Conservation (phyloP, 2,329 filamentous ascomycete genomes). For the Arachnomyces sp. region DNA sequence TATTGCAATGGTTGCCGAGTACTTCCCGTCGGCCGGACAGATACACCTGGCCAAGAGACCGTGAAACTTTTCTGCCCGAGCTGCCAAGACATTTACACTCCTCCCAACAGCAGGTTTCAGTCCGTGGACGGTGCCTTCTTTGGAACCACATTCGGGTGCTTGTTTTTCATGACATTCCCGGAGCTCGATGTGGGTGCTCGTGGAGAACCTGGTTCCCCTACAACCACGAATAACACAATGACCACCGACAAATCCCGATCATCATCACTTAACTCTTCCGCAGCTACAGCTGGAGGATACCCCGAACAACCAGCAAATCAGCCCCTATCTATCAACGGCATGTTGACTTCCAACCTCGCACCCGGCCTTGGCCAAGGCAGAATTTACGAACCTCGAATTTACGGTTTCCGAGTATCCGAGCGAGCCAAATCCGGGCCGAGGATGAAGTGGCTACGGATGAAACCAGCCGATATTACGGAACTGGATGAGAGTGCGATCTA, state of each 20-base stretch:
- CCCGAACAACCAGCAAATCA: conserved; percentile 37
- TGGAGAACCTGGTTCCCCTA: conserved; percentile 37
- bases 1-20: conserved; percentile 86
- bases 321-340: conserved; percentile 65
- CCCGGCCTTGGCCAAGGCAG: conserved; percentile 74
- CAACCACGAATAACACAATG: conserved; percentile 16
- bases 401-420: conserved; percentile 92
- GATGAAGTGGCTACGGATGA: conserved; percentile 92
- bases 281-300: conserved; percentile 18
- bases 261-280: conserved; percentile 23
- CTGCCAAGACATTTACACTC: conserved; percentile 94
- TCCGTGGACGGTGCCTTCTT: conserved; percentile 98
- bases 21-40: conserved; percentile 84
- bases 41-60: conserved; percentile 92
- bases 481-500: conserved; percentile 61
- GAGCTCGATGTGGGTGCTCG: conserved; percentile 77
- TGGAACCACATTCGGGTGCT: conserved; percentile 88
- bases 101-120: conserved; percentile 94
- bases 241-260: conserved; percentile 26
- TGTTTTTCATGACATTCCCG: conserved; percentile 98
- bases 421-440: conserved; percentile 80
- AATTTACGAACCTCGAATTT: conserved; percentile 93
- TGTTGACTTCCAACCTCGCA: conserved; percentile 77
- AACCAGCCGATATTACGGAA: conserved; percentile 70
- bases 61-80: conserved; percentile 98